A percentile compares a stretch with the other conserved stretches of the same genome.
These are phyloP conservation scores for Pythium rishiriense DNA, from an alignment of 352 stramenopile species.

Conservation along the genomic window DNA sequence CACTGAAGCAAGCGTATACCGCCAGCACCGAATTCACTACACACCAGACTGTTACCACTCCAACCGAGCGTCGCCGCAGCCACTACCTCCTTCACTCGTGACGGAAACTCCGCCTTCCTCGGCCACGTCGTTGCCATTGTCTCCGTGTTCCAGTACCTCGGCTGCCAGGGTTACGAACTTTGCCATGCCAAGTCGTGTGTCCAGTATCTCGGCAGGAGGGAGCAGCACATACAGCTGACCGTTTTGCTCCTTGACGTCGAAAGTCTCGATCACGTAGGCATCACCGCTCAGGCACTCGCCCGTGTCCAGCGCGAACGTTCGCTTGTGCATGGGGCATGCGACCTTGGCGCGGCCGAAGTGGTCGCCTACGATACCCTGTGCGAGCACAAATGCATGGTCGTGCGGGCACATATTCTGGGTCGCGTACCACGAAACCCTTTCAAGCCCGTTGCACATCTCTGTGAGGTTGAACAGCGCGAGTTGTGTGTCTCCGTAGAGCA, in stretches of 20 bases:
- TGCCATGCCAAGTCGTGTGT: slow-evolving; percentile 83
- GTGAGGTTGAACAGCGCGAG: slow-evolving; percentile 90
- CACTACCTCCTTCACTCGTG: too few relatives aligned
- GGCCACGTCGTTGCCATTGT: too few relatives aligned
- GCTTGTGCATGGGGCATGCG: slow-evolving; percentile 93
- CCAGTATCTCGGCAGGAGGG: slow-evolving; percentile 67
- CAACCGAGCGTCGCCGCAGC: too few relatives aligned
- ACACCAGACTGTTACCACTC: too few relatives aligned
- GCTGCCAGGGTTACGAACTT: neutral
- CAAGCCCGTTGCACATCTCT: slow-evolving; percentile 57
- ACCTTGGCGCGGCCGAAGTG: slow-evolving; percentile 81
- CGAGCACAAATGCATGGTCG: slow-evolving; percentile 92
- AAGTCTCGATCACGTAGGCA: slow-evolving; percentile 79
- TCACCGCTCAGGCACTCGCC: slow-evolving; percentile 74
- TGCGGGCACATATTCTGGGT: slow-evolving; percentile 94
- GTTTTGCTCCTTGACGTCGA: slow-evolving; percentile 76
- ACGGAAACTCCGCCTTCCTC: too few relatives aligned
- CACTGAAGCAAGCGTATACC: too few relatives aligned
- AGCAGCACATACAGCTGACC: slow-evolving; percentile 80
- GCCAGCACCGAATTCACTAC: too few relatives aligned
- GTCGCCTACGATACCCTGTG: slow-evolving; percentile 89
- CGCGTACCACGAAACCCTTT: slow-evolving; percentile 82
- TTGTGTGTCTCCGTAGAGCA: slow-evolving; percentile 90
- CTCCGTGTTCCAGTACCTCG: too few relatives aligned
- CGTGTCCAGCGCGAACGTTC: slow-evolving; percentile 81